These are phyloP conservation scores for Cyclostephanos invisitatus DNA, from an alignment of 108 stramenopile genomes.

Conservation along the genomic window DNA sequence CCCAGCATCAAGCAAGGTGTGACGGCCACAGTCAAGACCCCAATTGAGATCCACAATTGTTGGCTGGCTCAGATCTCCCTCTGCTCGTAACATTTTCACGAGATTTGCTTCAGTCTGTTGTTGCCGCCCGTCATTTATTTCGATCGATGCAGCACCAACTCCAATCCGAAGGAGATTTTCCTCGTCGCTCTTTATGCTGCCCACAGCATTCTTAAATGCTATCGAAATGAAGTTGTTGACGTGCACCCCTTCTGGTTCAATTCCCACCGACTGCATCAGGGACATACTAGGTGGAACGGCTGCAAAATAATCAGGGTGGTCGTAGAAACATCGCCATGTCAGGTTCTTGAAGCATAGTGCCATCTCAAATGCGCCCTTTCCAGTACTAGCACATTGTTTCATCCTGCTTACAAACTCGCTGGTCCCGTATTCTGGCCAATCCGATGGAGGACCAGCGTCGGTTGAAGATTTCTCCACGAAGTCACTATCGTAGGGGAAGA, in stretches of 20 bases:
- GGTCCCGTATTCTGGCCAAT: slow-evolving; percentile 84
- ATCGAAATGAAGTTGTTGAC: slow-evolving; percentile 10
- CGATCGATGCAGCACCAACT: slow-evolving; percentile 44
- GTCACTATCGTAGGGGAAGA: slow-evolving; percentile 64
- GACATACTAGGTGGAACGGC: slow-evolving; percentile 20
- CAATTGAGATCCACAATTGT: slow-evolving; percentile 65
- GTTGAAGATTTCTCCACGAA: slow-evolving; percentile 48
- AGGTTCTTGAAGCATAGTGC: slow-evolving; percentile 51
- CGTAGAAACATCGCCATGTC: slow-evolving; percentile 61
- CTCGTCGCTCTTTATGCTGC: slow-evolving; percentile 39
- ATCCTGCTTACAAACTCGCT: slow-evolving; percentile 57
- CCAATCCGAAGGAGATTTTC: slow-evolving; percentile 41
- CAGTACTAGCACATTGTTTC: slow-evolving; percentile 16
- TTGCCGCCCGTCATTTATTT: slow-evolving; percentile 54
- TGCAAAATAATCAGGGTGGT: slow-evolving; percentile 54
- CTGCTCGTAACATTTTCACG: slow-evolving; percentile 18
- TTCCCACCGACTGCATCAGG: slow-evolving; percentile 16
- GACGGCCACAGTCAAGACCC: slow-evolving; percentile 67
- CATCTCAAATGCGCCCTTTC: slow-evolving; percentile 52
- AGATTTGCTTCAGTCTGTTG: slow-evolving; percentile 8
- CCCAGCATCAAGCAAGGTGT: slow-evolving; percentile 41
- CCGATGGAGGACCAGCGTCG: slow-evolving; percentile 34
- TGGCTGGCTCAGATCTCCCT: not conserved
- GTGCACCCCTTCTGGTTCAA: not conserved
- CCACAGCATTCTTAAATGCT: slow-evolving; percentile 8